These are phyloP conservation scores for Aurantiochytrium sp. DNA, from an alignment of 108 stramenopile genomes.

Conservation along the genomic window DNA sequence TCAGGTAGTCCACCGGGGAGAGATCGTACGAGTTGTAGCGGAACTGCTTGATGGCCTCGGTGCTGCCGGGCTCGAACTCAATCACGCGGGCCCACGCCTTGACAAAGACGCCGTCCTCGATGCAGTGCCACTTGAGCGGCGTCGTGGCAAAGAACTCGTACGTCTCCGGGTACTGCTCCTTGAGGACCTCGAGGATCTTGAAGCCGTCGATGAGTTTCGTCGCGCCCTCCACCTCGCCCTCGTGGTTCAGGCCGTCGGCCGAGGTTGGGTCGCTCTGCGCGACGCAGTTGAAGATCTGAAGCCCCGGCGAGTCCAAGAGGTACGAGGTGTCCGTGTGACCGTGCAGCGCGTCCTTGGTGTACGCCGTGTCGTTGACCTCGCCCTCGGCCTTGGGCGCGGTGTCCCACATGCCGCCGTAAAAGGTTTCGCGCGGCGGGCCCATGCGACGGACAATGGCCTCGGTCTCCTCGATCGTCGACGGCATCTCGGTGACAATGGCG, in stretches of 20 bases:
- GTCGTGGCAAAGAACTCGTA: neutral
- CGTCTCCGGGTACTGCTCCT: neutral
- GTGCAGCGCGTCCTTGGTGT: slow-evolving; percentile 8
- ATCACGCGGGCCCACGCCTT: slow-evolving; percentile 20
- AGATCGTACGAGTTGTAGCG: slow-evolving; percentile 29
- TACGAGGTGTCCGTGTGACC: slow-evolving; percentile 15
- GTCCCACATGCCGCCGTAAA: slow-evolving; percentile 29
- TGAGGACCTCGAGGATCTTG: neutral
- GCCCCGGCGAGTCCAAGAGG: neutral
- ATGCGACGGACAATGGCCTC: slow-evolving; percentile 2
- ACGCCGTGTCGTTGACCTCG: slow-evolving; percentile 17
- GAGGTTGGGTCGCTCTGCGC: slow-evolving; percentile 9
- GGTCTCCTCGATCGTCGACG: neutral
- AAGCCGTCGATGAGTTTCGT: slow-evolving; percentile 23
- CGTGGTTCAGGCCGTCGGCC: neutral
- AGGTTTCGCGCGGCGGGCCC: slow-evolving; percentile 19
- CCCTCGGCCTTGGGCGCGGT: neutral
- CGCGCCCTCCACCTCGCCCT: neutral
- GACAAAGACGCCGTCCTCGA: slow-evolving; percentile 14
- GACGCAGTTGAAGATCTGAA: slow-evolving; percentile 18
- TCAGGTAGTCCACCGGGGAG: neutral
- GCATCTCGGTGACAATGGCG: neutral
- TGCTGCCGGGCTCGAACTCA: neutral
- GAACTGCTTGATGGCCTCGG: slow-evolving; percentile 15
- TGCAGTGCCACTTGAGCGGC: neutral